phyloP scores from a whole-genome alignment of 176 grass and related monocot genomes.

The Chloris gayana region DNA sequence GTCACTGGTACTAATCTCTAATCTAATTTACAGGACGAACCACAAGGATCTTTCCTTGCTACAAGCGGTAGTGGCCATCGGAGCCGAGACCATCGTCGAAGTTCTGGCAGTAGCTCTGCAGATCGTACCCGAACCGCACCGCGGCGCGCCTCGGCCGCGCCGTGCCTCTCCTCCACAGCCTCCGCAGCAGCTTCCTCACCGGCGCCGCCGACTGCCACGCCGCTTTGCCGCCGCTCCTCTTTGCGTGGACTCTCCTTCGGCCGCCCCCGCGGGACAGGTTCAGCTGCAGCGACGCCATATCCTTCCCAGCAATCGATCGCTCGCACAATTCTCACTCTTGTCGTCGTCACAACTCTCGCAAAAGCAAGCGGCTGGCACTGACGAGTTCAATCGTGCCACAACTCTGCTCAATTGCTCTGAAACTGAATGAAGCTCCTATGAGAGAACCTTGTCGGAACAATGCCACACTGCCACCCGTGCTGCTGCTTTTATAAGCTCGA shows the following conservation, averaged over 20 bases:
- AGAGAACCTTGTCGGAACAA: not conserved
- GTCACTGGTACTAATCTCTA: not conserved
- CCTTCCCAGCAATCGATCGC: not conserved
- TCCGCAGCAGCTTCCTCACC: conserved; percentile 5
- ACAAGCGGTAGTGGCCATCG: not conserved
- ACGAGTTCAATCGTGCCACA: too few relatives aligned
- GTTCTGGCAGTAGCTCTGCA: conserved; percentile 29
- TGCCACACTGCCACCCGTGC: not conserved
- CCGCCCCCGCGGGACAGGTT: not conserved
- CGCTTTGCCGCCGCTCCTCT: not conserved
- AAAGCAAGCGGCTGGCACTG: too few relatives aligned
- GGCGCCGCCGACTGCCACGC: not conserved
- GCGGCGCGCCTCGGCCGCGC: not conserved
- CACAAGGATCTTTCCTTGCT: not conserved
- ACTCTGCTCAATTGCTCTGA: not conserved
- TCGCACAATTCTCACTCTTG: too few relatives aligned
- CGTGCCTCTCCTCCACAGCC: not conserved
- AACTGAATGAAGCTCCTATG: not conserved
- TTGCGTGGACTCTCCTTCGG: not conserved
- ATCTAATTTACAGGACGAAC: not conserved
- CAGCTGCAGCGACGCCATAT: not conserved
- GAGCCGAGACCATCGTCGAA: conserved; percentile 21
- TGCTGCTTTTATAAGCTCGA: not conserved
- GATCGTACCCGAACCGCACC: conserved; percentile 17
- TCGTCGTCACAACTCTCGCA: too few relatives aligned